phyloP scores from a whole-genome alignment of 345 rosid species.

The Alliaria petiolata region DNA sequence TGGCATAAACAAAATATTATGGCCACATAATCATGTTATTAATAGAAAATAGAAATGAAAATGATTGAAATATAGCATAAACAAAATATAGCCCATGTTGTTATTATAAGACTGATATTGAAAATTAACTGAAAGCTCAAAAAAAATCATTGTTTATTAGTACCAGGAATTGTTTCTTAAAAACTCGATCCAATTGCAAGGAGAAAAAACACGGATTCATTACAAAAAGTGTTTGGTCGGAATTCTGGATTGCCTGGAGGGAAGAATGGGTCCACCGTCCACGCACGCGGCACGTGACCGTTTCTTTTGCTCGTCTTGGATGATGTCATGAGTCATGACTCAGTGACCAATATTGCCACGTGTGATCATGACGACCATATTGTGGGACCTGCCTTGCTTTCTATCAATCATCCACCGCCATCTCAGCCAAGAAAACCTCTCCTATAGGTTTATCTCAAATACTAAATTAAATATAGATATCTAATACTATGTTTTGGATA shows the following conservation, averaged over 20 bases:
- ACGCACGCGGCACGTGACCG: background rate
- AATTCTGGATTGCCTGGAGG: background rate
- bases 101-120: too few species aligned
- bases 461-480: too few species aligned
- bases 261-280: background rate
- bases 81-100: too few species aligned
- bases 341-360: background rate
- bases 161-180: too few species aligned
- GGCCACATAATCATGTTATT: too few species aligned
- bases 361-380: background rate
- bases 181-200: background rate
- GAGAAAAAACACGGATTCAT: background rate
- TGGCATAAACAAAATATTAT: too few species aligned
- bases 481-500: too few species aligned
- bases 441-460: background rate
- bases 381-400: background rate
- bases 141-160: too few species aligned
- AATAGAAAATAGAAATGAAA: too few species aligned
- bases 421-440: background rate
- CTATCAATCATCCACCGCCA: background rate
- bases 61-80: too few species aligned
- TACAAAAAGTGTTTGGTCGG: background rate
- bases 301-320: background rate
- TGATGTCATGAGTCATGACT: background rate
- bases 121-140: too few species aligned